These are phyloP conservation scores for Paecilomyces niveus DNA, from an alignment of 2,329 filamentous ascomycete genomes.

Conservation along the genomic window DNA sequence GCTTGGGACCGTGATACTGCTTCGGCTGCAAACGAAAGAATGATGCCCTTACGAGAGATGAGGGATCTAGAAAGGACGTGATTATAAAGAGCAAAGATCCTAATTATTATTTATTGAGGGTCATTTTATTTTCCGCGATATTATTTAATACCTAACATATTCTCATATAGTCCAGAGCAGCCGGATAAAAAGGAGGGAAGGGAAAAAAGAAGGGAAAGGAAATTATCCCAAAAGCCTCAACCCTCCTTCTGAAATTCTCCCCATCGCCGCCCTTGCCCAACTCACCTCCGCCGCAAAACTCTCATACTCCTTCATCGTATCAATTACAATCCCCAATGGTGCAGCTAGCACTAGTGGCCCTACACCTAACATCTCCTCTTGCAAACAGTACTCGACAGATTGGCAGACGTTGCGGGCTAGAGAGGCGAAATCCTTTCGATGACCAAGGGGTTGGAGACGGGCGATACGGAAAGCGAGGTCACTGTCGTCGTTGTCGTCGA, in stretches of 20 bases:
- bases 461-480: constrained; percentile 4
- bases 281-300: neutral
- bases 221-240: neutral
- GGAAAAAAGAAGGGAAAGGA: too few species aligned
- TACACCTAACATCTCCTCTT: constrained; percentile 13
- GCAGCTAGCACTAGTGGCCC: constrained; percentile 4
- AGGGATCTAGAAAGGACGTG: too few species aligned
- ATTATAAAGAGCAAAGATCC: too few species aligned
- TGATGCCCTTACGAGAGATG: too few species aligned
- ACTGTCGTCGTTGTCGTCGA: neutral
- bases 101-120: too few species aligned
- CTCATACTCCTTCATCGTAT: constrained; percentile 4
- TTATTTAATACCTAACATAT: too few species aligned
- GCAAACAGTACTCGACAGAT: constrained; percentile 25
- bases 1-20: too few species aligned
- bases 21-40: too few species aligned
- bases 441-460: constrained; percentile 15
- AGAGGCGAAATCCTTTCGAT: constrained; percentile 16
- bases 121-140: too few species aligned
- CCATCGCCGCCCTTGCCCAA: constrained; percentile 1
- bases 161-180: too few species aligned
- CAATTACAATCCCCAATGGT: constrained; percentile 6
- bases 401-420: constrained; percentile 28
- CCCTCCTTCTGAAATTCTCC: neutral
- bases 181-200: too few species aligned